Base-by-base conservation (phyloP, 257 asterid species). In the Haberlea rhodopensis region DNA sequence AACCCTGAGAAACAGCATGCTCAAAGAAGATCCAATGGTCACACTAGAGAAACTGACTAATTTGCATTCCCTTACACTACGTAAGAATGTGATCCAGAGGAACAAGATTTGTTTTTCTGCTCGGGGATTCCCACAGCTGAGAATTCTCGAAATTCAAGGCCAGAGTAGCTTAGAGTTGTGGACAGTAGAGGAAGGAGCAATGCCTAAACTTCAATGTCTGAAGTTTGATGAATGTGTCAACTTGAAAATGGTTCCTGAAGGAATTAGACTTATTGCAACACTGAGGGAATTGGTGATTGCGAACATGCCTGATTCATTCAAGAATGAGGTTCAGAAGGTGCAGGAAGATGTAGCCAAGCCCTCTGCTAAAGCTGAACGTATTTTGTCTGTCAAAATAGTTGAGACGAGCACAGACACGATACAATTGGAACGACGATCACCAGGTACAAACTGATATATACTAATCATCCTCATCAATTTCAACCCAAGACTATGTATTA, bases 1-100 rank as follows among this genome's bases (percentile, higher is more conserved):
- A 76, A 83, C 86, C 53, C 63, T 83, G 63, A 78, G 86, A 74
- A 69, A 49, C 63, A 83, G 89, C 74, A 74, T 56, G 65, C 79
- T 83, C 29, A 60, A 69, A 65, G 82, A 80, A 69, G 84, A 83
- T 63, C 86, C 89, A 29, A 76, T 83, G 81, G 24, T 66, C 3
- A 76, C 70, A 60, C 77, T 80, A 5, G 84, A 80, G 75, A 76
- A 76, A 60, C 76, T 80, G 52, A 82, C 76, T 21, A 58, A 27
- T 48, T 62, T 83, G 26, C 37, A 54, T 6, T 67, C 74, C 10
- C 43, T 80, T 62, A 59, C 65, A 22, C 67, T 83, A 34, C 84
- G 82, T 46, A 75, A 71, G 31, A 62, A 74, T 29, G 81, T 69
- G 3, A 78, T 73, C 23, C 75, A 55, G 43, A 84, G 81, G 55